Evolutionary conservation across 192 early-diverging fungal species (phyloP), one percentile per base, ranked within the genome.

Genomic region (Backusella macrospora): DNA sequence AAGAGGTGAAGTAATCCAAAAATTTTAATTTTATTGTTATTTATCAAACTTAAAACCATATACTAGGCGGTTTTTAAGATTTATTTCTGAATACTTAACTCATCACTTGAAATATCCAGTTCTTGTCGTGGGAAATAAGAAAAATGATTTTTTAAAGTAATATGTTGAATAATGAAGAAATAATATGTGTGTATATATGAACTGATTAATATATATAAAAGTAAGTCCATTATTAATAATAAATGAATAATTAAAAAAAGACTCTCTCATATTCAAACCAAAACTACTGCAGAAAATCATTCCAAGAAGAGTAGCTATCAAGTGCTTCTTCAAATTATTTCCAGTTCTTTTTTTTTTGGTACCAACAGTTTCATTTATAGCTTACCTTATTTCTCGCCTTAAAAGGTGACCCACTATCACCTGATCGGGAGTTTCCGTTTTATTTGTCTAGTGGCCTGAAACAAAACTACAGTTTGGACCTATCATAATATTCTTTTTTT

Each of bases 101-200:
- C 74, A 70, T 62, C 52, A 76, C 21, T 59, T 76, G 18, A 70
- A 76, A 21, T 64, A 37, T 12, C 63, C 74, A 16, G 68, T 76
- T 9, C 45, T 76, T 16, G 62, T 76, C 16, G 59, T 76, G 18
- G 62, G 62, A 18, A 68, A 70, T 48, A 38, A 38, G 10, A 21
- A 26, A 55, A 14, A 59, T 21, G 16, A 6, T 21, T 9, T 52
- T 21, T 52, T 15, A 16, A 48, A 48, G n/a, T 48, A 48, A 10
- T 18, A 2, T 18, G 3, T 26, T 59, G 6, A 23, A 26, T 59
- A 12, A 59, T 4, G 14, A 23, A 59, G 10, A 5, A 18, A 59
- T 59, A 23, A 49, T 18, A 15, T 18, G 12, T 12, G 9, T 12
- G n/a, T 14, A 46, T 9, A 46, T 46, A 46, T 10, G 10, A 5